Evolutionary conservation across 805 yeast species (phyloP).

Genomic region (Sporopachydermia lactativora): DNA sequence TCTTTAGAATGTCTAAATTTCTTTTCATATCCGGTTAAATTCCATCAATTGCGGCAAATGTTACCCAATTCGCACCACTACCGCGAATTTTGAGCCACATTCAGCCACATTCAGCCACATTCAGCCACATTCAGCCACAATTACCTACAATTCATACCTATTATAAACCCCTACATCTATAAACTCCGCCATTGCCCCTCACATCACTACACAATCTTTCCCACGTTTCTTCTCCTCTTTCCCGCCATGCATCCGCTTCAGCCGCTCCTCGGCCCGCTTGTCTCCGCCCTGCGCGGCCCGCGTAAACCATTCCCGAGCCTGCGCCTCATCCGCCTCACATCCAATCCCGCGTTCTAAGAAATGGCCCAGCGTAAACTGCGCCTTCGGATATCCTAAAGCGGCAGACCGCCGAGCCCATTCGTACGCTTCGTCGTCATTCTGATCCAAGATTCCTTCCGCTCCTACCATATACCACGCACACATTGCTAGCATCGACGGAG

Average conservation of each 20-base stretch:
- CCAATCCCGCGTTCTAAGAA: conserved; percentile 85
- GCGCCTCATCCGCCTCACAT: conserved; percentile 39
- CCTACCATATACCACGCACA: conserved; percentile 97
- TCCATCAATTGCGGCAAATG: no score
- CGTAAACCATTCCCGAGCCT: conserved; percentile 62
- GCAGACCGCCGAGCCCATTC: conserved; percentile 94
- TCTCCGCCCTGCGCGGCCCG: conserved; percentile 56
- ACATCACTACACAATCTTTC: conserved; percentile 32
- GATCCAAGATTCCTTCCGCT: conserved; percentile 64
- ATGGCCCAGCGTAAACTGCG: conserved; percentile 73
- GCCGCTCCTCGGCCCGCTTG: conserved; percentile 29
- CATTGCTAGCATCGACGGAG: conserved; percentile 80
- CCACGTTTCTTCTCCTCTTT: neutral
- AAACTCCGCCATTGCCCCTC: no score
- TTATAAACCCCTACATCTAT: no score
- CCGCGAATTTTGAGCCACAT: no score
- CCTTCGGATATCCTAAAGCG: conserved; percentile 55
- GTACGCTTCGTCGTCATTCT: conserved; percentile 74
- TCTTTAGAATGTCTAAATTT: no score
- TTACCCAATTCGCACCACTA: no score
- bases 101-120: no score
- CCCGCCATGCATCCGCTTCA: conserved; percentile 7
- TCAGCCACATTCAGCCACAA: no score
- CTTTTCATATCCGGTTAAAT: no score
- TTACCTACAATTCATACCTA: no score